Conservation (phyloP, 208 protist genomes). For the Leishmania turanica region DNA sequence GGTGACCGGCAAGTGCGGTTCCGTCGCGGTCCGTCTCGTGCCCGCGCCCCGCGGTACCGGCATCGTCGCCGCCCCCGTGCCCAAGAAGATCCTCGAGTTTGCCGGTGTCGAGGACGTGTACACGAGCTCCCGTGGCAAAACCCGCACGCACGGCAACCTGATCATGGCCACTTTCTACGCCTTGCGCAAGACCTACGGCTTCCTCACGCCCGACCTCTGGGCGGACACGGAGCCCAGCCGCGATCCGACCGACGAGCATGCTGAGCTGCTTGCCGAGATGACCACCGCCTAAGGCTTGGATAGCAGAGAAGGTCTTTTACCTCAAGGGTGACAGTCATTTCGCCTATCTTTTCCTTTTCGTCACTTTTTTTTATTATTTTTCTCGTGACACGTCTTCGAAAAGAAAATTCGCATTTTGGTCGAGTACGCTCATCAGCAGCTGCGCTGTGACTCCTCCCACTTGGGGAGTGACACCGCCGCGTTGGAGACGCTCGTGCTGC, state of each 20-base stretch:
- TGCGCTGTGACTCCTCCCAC: not conserved
- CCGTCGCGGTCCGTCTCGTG: constrained; percentile 97
- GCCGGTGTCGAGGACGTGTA: constrained; percentile 99
- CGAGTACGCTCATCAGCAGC: not conserved
- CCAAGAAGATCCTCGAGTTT: constrained; percentile 99
- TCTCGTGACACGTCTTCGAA: not conserved
- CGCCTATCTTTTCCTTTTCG: not conserved
- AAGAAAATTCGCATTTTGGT: not conserved
- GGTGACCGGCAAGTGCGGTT: constrained; percentile 99
- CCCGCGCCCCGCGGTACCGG: constrained; percentile 99
- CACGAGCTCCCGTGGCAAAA: constrained; percentile 97
- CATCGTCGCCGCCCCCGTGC: constrained; percentile 97
- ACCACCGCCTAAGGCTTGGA: constrained; percentile 16
- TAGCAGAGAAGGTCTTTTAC: not conserved
- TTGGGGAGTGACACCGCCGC: not conserved
- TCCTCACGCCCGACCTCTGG: constrained; percentile 99
- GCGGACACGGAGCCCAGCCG: constrained; percentile 80
- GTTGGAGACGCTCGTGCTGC: not conserved
- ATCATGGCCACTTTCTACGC: constrained; percentile 99
- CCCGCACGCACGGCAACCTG: constrained; percentile 99
- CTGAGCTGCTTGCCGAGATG: constrained; percentile 78
- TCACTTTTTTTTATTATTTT: not conserved
- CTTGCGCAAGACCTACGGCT: constrained; percentile 97
- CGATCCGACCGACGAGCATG: constrained; percentile 94
- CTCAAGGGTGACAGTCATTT: not conserved